These are phyloP conservation scores for Paracamarosporium sp. DNA, from an alignment of 2,329 filamentous ascomycete genomes.

Conservation along the genomic window DNA sequence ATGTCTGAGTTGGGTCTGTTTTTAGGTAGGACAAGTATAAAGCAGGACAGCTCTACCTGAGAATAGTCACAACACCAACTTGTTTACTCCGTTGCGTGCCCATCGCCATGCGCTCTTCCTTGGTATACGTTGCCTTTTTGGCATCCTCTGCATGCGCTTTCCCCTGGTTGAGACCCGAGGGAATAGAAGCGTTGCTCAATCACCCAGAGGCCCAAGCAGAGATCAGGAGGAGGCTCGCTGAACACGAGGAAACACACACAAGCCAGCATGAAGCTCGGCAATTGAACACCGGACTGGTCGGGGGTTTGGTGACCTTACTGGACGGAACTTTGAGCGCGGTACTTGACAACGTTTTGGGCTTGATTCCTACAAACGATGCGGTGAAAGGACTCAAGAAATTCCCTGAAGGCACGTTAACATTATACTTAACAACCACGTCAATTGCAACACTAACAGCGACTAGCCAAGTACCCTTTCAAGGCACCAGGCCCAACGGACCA, in stretches of 20 bases:
- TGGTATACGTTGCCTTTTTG: slow-evolving; percentile 9
- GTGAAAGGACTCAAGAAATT: slow-evolving; percentile 24
- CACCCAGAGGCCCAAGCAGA: slow-evolving; percentile 21
- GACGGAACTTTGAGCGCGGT: slow-evolving; percentile 16
- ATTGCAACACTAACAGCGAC: not conserved
- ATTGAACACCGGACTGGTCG: slow-evolving; percentile 13
- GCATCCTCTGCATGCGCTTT: slow-evolving; percentile 18
- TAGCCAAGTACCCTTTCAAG: slow-evolving; percentile 38
- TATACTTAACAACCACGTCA: no score
- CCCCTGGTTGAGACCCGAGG: slow-evolving; percentile 22
- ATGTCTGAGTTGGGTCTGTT: not conserved
- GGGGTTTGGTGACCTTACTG: slow-evolving; percentile 13
- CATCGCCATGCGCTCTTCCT: slow-evolving; percentile 13
- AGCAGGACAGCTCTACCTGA: not conserved
- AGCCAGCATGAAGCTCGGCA: slow-evolving; percentile 7
- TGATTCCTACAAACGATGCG: slow-evolving; percentile 21
- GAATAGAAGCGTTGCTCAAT: slow-evolving; percentile 20
- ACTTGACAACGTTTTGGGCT: slow-evolving; percentile 18
- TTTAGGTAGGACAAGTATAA: not conserved
- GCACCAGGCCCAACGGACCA: slow-evolving; percentile 48
- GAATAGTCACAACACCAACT: not conserved
- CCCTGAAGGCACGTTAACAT: slow-evolving; percentile 17
- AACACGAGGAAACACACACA: slow-evolving; percentile 4
- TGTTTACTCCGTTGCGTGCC: not conserved
- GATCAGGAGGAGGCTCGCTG: slow-evolving; percentile 13